These are phyloP conservation scores for Ophiosphaerella herpotricha DNA, from an alignment of 2,329 filamentous ascomycete species.

Conservation along the genomic window DNA sequence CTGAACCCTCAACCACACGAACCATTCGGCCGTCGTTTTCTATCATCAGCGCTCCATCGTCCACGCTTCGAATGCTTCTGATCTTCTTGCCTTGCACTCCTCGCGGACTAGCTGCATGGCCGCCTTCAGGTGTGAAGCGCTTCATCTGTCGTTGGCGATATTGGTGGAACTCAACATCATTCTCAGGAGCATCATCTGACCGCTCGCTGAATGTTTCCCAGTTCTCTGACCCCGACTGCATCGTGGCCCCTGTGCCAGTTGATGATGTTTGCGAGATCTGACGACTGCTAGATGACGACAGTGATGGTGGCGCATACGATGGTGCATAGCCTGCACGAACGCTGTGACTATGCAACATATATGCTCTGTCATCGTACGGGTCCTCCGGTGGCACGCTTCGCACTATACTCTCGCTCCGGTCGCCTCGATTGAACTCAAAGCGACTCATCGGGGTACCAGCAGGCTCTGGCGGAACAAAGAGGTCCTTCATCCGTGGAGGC, in stretches of 20 bases:
- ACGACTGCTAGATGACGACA: slow-evolving; percentile 51
- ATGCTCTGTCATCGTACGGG: slow-evolving; percentile 70
- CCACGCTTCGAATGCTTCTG: slow-evolving; percentile 53
- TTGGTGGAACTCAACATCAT: slow-evolving; percentile 79
- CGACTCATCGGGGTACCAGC: slow-evolving; percentile 51
- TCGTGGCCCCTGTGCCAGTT: slow-evolving; percentile 57
- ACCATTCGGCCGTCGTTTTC: slow-evolving; percentile 51
- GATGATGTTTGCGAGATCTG: slow-evolving; percentile 73
- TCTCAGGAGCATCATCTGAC: slow-evolving; percentile 67
- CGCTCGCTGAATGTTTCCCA: slow-evolving; percentile 96
- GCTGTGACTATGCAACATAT: slow-evolving; percentile 38
- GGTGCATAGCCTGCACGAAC: slow-evolving; percentile 32
- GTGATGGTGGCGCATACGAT: slow-evolving; percentile 32
- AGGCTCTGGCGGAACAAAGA: slow-evolving; percentile 61
- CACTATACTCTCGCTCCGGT: slow-evolving; percentile 63
- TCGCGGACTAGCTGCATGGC: slow-evolving; percentile 40
- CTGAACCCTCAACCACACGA: slow-evolving; percentile 55
- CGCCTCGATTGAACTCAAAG: slow-evolving; percentile 46
- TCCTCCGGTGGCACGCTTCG: slow-evolving; percentile 74
- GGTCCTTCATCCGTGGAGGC: slow-evolving; percentile 90
- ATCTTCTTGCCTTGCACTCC: slow-evolving; percentile 43
- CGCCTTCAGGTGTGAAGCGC: slow-evolving; percentile 55
- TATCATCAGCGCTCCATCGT: slow-evolving; percentile 46
- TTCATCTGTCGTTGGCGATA: slow-evolving; percentile 73
- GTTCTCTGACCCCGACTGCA: slow-evolving; percentile 84